These are phyloP conservation scores for Chrysochromulina tobinii DNA, from an alignment of 78 protist species.

Conservation along the genomic window DNA sequence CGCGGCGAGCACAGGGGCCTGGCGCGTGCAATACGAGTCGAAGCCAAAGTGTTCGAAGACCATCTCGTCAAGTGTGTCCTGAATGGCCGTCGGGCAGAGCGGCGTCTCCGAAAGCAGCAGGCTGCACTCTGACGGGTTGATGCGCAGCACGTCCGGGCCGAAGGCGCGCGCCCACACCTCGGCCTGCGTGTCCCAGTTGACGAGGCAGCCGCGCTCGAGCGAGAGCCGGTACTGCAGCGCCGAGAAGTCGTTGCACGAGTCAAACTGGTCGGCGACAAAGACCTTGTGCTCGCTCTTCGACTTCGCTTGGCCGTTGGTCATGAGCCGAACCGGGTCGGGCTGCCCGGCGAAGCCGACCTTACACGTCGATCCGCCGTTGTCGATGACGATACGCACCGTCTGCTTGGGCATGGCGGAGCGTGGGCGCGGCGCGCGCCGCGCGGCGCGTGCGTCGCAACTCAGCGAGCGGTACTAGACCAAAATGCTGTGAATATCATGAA, in stretches of 20 bases:
- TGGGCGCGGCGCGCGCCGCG: no score
- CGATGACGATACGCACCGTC: conserved; percentile 15
- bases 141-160: conserved; percentile 51
- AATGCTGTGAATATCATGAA: no score
- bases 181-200: conserved; percentile 63
- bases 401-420: no score
- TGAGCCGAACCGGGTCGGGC: neutral
- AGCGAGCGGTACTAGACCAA: no score
- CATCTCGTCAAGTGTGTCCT: conserved; percentile 46
- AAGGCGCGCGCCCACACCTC: conserved; percentile 70
- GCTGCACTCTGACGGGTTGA: conserved; percentile 31
- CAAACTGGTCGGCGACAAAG: conserved; percentile 36
- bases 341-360: conserved; percentile 42
- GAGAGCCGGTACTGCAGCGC: conserved; percentile 45
- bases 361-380: conserved; percentile 41
- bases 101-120: conserved; percentile 70
- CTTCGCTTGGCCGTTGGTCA: conserved; percentile 18
- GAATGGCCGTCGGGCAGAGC: conserved; percentile 42
- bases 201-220: conserved; percentile 68
- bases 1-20: conserved; percentile 20
- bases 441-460: no score
- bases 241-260: conserved; percentile 40
- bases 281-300: neutral
- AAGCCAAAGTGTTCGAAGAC: conserved; percentile 75
- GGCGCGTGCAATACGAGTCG: conserved; percentile 28